phyloP scores from a whole-genome alignment of 1,284 basidiomycete species.

The Phellinidium pouzarii region DNA sequence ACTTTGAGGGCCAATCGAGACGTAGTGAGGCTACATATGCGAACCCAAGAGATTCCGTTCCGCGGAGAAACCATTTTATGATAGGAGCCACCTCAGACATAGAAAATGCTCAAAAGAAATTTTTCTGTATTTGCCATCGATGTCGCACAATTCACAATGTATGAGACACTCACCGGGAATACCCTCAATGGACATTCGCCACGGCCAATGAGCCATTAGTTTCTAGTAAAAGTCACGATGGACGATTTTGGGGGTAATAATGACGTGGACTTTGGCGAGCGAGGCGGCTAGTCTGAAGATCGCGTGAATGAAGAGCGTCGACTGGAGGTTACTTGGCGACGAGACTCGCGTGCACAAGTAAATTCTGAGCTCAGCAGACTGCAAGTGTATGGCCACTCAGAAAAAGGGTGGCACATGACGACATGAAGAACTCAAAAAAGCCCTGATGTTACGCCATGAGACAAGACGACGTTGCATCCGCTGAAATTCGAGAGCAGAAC shows the following conservation, averaged over 20 bases:
- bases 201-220: background rate
- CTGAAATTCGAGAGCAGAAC: background rate
- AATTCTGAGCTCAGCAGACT: background rate
- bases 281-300: no score
- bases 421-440: background rate
- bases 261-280: background rate
- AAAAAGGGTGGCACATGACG: slow-evolving; percentile 4
- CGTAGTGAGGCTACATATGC: no score
- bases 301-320: no score
- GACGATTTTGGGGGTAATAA: slow-evolving; percentile 7
- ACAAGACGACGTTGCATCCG: background rate
- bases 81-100: no score
- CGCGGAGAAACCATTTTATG: no score
- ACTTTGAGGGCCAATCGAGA: no score
- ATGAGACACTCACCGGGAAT: background rate
- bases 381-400: background rate
- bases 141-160: background rate
- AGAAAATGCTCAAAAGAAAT: no score
- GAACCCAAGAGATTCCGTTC: no score
- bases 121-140: background rate
- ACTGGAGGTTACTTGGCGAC: no score
- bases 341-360: background rate
- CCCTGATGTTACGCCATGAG: background rate
- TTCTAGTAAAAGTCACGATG: background rate
- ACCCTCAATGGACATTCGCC: background rate